Evolutionary conservation across 1,139 yeast genomes (phyloP).

Genomic region (Hyphopichia pseudoburtonii): DNA sequence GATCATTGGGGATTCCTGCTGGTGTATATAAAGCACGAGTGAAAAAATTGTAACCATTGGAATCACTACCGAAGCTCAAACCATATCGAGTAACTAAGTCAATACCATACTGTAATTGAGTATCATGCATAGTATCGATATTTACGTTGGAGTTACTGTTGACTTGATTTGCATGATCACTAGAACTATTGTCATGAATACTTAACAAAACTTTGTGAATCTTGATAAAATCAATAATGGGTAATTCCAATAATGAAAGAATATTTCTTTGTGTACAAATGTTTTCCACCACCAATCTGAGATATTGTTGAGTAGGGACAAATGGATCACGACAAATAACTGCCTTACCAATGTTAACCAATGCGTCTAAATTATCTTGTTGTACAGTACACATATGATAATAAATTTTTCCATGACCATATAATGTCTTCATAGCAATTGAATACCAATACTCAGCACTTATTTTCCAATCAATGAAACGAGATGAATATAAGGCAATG

Average conservation of each 20-base stretch:
- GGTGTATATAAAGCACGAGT: conserved; percentile 44
- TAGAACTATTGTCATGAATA: conserved; percentile 46
- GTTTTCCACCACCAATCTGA: conserved; percentile 73
- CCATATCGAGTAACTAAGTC: conserved; percentile 68
- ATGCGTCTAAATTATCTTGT: conserved; percentile 74
- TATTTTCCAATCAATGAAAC: conserved; percentile 77
- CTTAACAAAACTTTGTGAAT: conserved; percentile 60
- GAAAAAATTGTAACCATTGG: conserved; percentile 66
- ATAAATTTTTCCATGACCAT: conserved; percentile 78
- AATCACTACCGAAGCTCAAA: conserved; percentile 68
- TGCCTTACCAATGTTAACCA: conserved; percentile 74
- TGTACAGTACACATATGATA: conserved; percentile 85
- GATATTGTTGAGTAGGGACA: conserved; percentile 76
- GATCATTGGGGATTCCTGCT: conserved; percentile 30
- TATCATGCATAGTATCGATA: conserved; percentile 35
- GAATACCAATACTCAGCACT: conserved; percentile 80
- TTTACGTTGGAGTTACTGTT: conserved; percentile 12
- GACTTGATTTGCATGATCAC: conserved; percentile 13
- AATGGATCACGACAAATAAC: conserved; percentile 79
- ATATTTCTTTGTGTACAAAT: conserved; percentile 72
- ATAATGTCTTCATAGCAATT: conserved; percentile 65
- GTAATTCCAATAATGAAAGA: conserved; percentile 55
- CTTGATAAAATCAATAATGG: conserved; percentile 64
- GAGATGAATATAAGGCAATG: conserved; percentile 72
- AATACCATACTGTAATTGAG: conserved; percentile 53